Percentiles rank a stretch among this genome's conserved stretches.
Evolutionary conservation across 164 flowering plant species (phyloP).

Genomic region (Paratinospora sagittata): DNA sequence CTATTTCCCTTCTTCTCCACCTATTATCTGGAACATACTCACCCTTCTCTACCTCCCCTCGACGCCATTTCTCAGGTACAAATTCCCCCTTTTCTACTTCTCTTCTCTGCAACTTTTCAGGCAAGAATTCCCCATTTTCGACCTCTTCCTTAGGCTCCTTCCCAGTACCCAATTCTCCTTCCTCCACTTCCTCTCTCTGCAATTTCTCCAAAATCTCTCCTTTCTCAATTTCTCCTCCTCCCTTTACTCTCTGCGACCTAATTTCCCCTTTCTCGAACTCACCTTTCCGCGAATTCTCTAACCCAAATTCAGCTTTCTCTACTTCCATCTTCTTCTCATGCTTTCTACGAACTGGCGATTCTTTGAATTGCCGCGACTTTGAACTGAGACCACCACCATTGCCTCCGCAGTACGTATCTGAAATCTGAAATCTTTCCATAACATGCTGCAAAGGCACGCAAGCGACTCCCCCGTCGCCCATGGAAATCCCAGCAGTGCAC

Average conservation of each 20-base stretch:
- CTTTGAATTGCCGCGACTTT: constrained; percentile 31
- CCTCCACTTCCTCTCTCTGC: constrained; percentile 60
- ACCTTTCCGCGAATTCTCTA: constrained; percentile 8
- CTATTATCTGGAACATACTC: constrained; percentile 34
- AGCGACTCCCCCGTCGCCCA: constrained; percentile 99
- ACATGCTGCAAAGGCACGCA: constrained; percentile 79
- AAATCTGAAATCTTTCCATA: constrained; percentile 64
- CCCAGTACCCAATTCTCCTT: constrained; percentile 53
- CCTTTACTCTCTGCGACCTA: constrained; percentile 20
- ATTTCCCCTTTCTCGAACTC: constrained; percentile 23
- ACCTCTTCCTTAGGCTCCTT: constrained; percentile 23
- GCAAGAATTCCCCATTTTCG: constrained; percentile 52
- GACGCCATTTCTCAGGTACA: constrained; percentile 23
- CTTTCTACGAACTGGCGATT: constrained; percentile 21
- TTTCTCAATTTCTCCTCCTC: constrained; percentile 25
- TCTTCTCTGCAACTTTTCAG: constrained; percentile 31
- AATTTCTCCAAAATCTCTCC: constrained; percentile 21
- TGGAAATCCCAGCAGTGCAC: constrained; percentile 39
- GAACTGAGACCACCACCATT: constrained; percentile 35
- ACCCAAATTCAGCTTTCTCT: constrained; percentile 25
- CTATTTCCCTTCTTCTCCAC: constrained; percentile 28
- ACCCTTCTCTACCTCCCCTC: constrained; percentile 26
- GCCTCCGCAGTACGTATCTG: constrained; percentile 58
- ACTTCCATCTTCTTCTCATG: constrained; percentile 42
- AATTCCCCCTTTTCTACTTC: constrained; percentile 46